Percentiles rank a stretch among this genome's conserved stretches.
Evolutionary conservation across 2,329 filamentous ascomycete genomes (phyloP).

Genomic region (Ophiocordyceps sinensis): DNA sequence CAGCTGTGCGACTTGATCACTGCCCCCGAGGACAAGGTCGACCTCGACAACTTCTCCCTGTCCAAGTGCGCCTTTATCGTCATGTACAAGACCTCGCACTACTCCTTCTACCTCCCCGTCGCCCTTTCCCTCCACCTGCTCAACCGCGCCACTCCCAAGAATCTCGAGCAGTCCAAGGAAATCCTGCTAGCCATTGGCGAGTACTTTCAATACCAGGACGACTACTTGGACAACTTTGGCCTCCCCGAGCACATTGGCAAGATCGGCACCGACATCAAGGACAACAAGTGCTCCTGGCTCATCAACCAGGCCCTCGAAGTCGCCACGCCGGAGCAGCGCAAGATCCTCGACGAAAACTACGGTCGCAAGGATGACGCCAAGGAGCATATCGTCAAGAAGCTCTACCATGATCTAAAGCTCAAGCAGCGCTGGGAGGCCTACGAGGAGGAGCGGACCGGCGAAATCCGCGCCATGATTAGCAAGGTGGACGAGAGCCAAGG

Average conservation of each 20-base stretch:
- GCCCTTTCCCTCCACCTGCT: constrained; percentile 79
- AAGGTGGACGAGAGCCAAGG: constrained; percentile 75
- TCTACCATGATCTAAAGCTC: constrained; percentile 76
- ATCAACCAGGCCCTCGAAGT: constrained; percentile 84
- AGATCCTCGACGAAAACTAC: constrained; percentile 83
- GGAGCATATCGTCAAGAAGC: constrained; percentile 75
- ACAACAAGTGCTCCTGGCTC: constrained; percentile 99
- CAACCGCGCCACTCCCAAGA: constrained; percentile 70
- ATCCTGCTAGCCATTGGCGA: constrained; percentile 95
- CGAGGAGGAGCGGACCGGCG: constrained; percentile 74
- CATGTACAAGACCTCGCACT: constrained; percentile 98
- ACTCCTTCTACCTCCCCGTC: constrained; percentile 96
- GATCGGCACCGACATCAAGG: constrained; percentile 96
- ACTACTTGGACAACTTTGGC: constrained; percentile 97
- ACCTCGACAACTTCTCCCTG: constrained; percentile 90
- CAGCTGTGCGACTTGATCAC: constrained; percentile 92
- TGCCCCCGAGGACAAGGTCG: constrained; percentile 82
- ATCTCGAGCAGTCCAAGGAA: constrained; percentile 76
- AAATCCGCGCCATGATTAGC: constrained; percentile 62
- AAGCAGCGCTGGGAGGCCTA: constrained; percentile 75
- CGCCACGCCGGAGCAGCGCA: constrained; percentile 71
- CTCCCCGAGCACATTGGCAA: constrained; percentile 89
- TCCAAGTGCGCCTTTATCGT: constrained; percentile 97
- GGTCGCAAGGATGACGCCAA: constrained; percentile 75
- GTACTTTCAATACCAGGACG: constrained; percentile 98